phyloP scores from a whole-genome alignment of 805 yeast genomes.

The Yamadazyma ubonensis region DNA sequence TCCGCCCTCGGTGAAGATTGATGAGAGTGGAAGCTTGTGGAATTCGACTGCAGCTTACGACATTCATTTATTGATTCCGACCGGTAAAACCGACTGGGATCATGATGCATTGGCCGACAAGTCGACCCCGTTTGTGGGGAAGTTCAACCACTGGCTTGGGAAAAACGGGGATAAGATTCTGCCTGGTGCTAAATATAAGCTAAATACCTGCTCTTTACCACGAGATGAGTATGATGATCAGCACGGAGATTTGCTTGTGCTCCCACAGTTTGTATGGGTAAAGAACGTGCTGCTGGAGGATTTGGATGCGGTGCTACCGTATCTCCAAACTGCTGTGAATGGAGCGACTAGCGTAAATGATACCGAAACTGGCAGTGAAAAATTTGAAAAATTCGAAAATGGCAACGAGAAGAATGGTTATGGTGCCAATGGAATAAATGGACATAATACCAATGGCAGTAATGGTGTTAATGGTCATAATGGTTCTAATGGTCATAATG shows the following conservation, averaged over 20 bases:
- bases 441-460: too few relatives aligned
- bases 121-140: slow-evolving; percentile 44
- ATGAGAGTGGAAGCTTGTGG: slow-evolving; percentile 49
- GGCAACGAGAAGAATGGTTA: too few relatives aligned
- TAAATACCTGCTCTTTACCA: slow-evolving; percentile 55
- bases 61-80: slow-evolving; percentile 75
- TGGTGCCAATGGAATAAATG: too few relatives aligned
- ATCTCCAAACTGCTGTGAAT: slow-evolving; percentile 1
- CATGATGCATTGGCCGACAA: slow-evolving; percentile 59
- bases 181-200: slow-evolving; percentile 34
- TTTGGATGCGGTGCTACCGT: slow-evolving; percentile 25
- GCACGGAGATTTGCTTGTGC: slow-evolving; percentile 58
- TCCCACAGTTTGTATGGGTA: slow-evolving; percentile 77
- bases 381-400: too few relatives aligned
- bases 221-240: slow-evolving; percentile 30
- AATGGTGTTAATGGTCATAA: too few relatives aligned
- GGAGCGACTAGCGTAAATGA: too few relatives aligned
- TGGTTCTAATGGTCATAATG: too few relatives aligned
- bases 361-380: too few relatives aligned
- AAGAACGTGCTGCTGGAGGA: slow-evolving; percentile 45
- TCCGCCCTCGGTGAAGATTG: slow-evolving; percentile 50
- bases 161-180: neutral
- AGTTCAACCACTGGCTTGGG: slow-evolving; percentile 37
- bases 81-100: slow-evolving; percentile 83
- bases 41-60: slow-evolving; percentile 69